Evolutionary conservation across 75 land plant genomes (phyloP).

Genomic region (Gnetum montanum): DNA sequence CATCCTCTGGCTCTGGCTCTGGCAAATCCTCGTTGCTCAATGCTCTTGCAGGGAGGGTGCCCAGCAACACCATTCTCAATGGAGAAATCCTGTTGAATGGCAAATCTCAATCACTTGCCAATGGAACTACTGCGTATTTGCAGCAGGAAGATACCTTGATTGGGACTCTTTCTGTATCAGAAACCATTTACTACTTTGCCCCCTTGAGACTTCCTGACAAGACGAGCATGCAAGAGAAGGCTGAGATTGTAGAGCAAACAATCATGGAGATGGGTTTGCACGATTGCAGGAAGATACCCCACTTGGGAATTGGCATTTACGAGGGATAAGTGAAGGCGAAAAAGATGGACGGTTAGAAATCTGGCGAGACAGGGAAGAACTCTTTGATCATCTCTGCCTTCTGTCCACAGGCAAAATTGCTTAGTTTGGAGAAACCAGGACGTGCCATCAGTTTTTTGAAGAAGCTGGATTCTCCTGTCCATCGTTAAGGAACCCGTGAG

Average conservation of each 20-base stretch:
- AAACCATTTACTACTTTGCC: conserved; percentile 71
- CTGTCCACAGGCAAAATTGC: no score
- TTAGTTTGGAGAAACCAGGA: no score
- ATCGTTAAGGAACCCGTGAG: not conserved
- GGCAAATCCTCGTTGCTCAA: conserved; percentile 72
- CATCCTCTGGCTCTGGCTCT: conserved; percentile 74
- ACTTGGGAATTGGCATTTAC: conserved; percentile 85
- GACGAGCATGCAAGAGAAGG: conserved; percentile 59
- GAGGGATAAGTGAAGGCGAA: conserved; percentile 89
- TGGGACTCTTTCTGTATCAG: conserved; percentile 74
- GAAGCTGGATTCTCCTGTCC: conserved; percentile 1
- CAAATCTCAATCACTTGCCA: conserved; percentile 53
- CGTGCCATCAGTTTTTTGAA: not conserved
- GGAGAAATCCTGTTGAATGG: conserved; percentile 84
- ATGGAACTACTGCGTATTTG: conserved; percentile 50
- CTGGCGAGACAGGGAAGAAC: conserved; percentile 18
- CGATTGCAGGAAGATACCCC: conserved; percentile 86
- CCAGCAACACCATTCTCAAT: conserved; percentile 62
- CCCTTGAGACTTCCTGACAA: conserved; percentile 52
- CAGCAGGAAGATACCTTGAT: conserved; percentile 71
- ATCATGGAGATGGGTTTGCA: conserved; percentile 88
- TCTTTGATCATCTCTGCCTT: conserved; percentile 19
- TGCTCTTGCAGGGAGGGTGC: conserved; percentile 63
- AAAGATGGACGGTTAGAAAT: conserved; percentile 52
- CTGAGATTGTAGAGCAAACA: conserved; percentile 67